Evolutionary conservation across 495 filamentous ascomycete genomes (phyloP), one percentile per base, ranked within the genome.

Genomic region (Haplographium delicatum): DNA sequence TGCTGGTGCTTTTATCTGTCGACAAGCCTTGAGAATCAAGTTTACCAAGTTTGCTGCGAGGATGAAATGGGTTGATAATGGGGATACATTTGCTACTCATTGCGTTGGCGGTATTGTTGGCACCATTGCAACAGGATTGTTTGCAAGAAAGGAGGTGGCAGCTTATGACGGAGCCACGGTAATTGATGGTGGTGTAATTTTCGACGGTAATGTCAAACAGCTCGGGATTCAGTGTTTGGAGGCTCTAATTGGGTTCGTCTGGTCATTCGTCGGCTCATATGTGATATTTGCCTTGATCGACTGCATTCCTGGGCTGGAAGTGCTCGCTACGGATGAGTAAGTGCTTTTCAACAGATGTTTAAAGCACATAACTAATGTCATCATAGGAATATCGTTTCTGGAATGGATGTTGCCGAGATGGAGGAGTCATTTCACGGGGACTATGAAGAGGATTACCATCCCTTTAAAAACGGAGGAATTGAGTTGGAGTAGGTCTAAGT

Each of bases 21-120:
- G 72, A 25, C 71, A 76, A 56, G 73, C 73, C 9, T 54, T 76
- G 19, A 59, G 70, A 11, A 68, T 74, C 26, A 76, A 76, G 52
- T 71, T 68, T 54, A 74, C 70, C 1, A 67, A 72, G 18, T 13
- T 58, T 23, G 56, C 56, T 20, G 51, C 46, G 13, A 95, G 90
- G 66, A 61, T 89, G 44, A 68, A 95, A 28, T 75, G 78, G 37
- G 82, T 93, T 52, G 91, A 97, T 61, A 91, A 96, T 65, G 87
- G 88, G 11, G 90, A 95, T 68, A 95, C 95, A 67, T 95, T 95
- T 54, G 90, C 91, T 33, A 89, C 91, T 19, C 91, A 97, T 65
- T 85, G 71, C 19, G 74, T 97, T 46, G 91, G 89, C 44, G 91
- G 91, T 23, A 67, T 95, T 2, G 82, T 95, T 39, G 91, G 91